Base-by-base conservation (phyloP, 805 yeast genomes). In the Candida boidinii region DNA sequence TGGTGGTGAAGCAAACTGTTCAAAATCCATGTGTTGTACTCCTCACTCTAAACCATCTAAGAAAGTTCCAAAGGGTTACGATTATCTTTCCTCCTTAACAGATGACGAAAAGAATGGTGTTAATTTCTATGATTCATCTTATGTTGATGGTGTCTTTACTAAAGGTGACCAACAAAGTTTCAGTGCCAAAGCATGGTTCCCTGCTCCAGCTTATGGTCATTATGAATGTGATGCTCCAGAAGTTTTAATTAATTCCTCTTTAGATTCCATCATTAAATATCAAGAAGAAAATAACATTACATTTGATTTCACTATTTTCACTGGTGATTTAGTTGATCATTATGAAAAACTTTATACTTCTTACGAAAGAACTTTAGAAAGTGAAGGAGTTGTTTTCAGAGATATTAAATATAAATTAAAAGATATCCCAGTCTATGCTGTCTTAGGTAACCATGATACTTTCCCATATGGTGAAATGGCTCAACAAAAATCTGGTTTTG, bases 291-390 rank as follows among this genome's bases (percentile, higher is more conserved):
- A 52, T 9, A 36, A 41, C 25, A 39, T 64, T 23, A 44, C 59
- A 7, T 78, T 68, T 44, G 79, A 76, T 33, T 79, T 79, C 47
- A 66, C 79, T 2, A 53, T 79, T 24, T 79, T 79, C 62, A 79
- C 86, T 4, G 87, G 87, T 36, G 88, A 79, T 47, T 62, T 78
- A 49, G 79, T 79, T 34, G 86, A 79, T 50, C 88, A 79, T 47
- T 77, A 72, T 43, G 73, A 68, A 36, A 46, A 60, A 10, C 62
- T 64, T 29, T 64, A 68, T 46, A 68, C 68, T 30, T 61, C 70
- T 28, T 54, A 49, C 39, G 65, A 73, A 28, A 60, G 64, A 41
- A 70, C 79, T 23, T 53, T 70, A 36, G 51, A 57, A 20, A 75
- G 79, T n/a, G 83, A 79, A 50, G 64, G 61, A 34, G 49, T 53